Evolutionary conservation across 345 rosid species (phyloP).

Genomic region (Geranium rotundifolium): DNA sequence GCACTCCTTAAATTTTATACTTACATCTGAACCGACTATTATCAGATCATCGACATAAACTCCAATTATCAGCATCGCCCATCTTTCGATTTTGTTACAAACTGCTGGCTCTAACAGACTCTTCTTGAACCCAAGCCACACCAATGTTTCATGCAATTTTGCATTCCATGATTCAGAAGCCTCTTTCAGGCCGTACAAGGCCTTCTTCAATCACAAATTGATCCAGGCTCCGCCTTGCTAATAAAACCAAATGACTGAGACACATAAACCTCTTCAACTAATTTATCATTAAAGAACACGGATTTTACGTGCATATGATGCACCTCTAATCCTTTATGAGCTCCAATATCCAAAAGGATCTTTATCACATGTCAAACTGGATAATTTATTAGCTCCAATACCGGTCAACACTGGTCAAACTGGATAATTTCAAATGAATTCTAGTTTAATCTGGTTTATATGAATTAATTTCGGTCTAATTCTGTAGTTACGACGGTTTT

Average conservation of each 20-base stretch:
- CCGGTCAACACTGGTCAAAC: too few relatives aligned
- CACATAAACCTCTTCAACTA: slow-evolving; percentile 3
- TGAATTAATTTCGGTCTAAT: too few relatives aligned
- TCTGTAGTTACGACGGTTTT: too few relatives aligned
- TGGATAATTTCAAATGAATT: too few relatives aligned
- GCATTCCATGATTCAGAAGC: background rate
- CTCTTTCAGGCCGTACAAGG: background rate
- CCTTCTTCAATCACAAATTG: background rate
- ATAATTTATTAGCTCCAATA: too few relatives aligned
- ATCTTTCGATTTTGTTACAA: background rate
- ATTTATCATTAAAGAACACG: slow-evolving; percentile 1
- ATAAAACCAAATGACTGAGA: background rate
- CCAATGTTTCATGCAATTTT: slow-evolving; percentile 1
- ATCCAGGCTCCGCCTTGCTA: background rate
- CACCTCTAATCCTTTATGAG: slow-evolving; percentile 1
- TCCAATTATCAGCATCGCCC: background rate
- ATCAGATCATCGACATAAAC: too few relatives aligned
- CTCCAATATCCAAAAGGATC: too few relatives aligned
- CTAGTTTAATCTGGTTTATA: too few relatives aligned
- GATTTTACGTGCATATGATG: too few relatives aligned
- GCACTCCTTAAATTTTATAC: too few relatives aligned
- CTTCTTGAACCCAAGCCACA: background rate
- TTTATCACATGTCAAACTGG: too few relatives aligned
- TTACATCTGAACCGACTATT: too few relatives aligned
- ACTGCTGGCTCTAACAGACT: background rate